Conservation (phyloP, 2,329 filamentous ascomycete genomes). For the Trichoderma sp. region DNA sequence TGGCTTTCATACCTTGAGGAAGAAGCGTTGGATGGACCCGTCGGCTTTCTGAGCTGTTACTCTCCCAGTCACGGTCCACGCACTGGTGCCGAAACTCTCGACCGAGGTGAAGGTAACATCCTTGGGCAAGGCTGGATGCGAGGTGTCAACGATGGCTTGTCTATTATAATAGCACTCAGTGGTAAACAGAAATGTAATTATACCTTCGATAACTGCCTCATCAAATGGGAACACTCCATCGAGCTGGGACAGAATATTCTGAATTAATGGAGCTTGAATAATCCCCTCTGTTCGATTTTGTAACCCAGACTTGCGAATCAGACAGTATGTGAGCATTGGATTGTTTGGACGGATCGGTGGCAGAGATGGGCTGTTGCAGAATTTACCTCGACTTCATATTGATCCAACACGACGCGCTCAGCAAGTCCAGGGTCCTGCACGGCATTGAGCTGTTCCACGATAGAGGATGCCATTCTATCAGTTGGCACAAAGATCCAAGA, state of each 20-base stretch:
- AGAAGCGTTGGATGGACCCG: background rate
- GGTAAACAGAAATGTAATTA: background rate
- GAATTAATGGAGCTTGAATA: background rate
- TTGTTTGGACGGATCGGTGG: background rate
- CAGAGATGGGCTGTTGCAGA: background rate
- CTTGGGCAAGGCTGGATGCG: background rate
- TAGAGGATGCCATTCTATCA: background rate
- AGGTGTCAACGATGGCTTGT: background rate
- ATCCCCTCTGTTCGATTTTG: background rate
- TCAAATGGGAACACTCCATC: background rate
- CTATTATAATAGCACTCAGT: background rate
- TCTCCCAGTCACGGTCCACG: background rate
- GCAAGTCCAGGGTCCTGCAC: background rate
- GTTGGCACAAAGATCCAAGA: background rate
- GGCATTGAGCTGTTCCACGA: background rate
- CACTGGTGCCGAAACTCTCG: background rate
- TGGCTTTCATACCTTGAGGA: background rate
- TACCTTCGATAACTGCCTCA: background rate
- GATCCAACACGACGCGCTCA: background rate
- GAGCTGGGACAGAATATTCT: background rate
- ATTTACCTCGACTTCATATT: background rate
- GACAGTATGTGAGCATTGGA: background rate
- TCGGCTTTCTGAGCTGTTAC: background rate
- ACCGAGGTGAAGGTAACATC: background rate
- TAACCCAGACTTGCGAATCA: background rate